Conservation (phyloP, 2,329 filamentous ascomycete genomes). For the Mariannaea elegans region DNA sequence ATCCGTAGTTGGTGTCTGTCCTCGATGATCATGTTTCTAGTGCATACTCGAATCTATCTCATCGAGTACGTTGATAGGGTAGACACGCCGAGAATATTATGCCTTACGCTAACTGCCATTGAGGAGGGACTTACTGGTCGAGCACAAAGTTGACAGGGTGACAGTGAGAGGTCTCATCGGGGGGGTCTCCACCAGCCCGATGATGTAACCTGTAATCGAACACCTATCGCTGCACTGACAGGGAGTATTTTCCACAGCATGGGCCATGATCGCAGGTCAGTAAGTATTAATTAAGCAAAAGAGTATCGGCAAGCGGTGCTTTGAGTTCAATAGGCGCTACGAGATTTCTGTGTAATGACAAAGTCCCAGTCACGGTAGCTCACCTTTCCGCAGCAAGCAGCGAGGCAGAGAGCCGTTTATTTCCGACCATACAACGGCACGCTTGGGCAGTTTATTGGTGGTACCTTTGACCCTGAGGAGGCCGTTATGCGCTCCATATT, state of each 20-base stretch:
- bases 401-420: no score
- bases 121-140: not conserved
- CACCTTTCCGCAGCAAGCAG: not conserved
- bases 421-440: not conserved
- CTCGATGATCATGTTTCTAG: not conserved
- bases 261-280: not conserved
- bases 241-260: conserved; percentile 1
- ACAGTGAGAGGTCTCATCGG: not conserved
- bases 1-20: not conserved
- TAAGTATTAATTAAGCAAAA: not conserved
- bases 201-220: conserved; percentile 15
- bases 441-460: no score
- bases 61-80: no score
- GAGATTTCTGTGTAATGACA: conserved; percentile 8
- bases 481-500: not conserved
- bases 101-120: not conserved
- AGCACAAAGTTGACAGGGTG: not conserved
- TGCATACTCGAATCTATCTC: no score
- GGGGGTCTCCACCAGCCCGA: conserved; percentile 3
- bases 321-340: not conserved
- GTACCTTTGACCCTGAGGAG: not conserved
- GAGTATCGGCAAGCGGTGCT: conserved; percentile 10
- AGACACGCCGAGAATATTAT: not conserved
- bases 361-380: not conserved
- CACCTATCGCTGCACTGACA: conserved; percentile 25